Evolutionary conservation across 129 eudicot genomes (phyloP).

Genomic region (Chrysanthemum lavandulifolium): DNA sequence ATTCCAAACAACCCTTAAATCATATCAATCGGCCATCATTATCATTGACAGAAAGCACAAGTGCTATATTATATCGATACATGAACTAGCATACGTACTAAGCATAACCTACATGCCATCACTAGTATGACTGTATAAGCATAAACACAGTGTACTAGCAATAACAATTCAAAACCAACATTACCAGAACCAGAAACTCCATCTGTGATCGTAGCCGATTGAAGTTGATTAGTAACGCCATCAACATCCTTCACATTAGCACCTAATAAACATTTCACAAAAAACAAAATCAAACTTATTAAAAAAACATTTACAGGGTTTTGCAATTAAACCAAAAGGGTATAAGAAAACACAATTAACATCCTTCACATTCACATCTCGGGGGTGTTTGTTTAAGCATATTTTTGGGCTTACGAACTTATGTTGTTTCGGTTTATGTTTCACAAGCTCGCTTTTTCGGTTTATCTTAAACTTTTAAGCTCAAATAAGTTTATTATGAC

Average conservation of each 20-base stretch:
- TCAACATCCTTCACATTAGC: slow-evolving; percentile 56
- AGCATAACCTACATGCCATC: neutral
- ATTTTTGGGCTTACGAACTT: no score
- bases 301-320: neutral
- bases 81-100: neutral
- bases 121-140: neutral
- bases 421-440: no score
- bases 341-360: slow-evolving; percentile 31
- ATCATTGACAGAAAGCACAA: no score
- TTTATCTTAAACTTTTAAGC: no score
- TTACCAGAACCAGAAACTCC: slow-evolving; percentile 40
- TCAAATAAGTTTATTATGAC: no score
- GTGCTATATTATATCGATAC: neutral
- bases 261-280: slow-evolving; percentile 38
- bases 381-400: no score
- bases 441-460: no score
- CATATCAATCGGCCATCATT: no score
- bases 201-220: slow-evolving; percentile 56
- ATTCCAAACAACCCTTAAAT: no score
- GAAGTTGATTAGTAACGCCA: slow-evolving; percentile 62
- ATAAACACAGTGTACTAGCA: neutral
- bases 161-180: neutral
- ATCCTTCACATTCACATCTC: no score
- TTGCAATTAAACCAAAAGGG: slow-evolving; percentile 9
- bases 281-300: neutral